Evolutionary conservation across 345 rosid species (phyloP), one percentile per base, ranked within the genome.

Genomic region (Punica granatum): DNA sequence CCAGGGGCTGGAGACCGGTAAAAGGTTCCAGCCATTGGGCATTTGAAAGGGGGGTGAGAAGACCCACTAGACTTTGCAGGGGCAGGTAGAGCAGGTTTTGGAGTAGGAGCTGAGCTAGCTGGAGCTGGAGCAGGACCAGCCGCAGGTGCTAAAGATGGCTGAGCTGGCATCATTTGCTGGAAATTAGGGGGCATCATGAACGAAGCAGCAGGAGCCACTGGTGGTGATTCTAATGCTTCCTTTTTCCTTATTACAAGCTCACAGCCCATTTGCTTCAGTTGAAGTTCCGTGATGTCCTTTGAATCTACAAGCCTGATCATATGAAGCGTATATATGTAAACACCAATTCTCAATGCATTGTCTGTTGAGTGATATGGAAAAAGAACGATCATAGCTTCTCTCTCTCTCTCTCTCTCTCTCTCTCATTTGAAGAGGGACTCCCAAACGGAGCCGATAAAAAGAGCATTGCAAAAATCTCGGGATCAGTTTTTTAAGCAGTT

Each of bases 11-110:
- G 85, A 77, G 84, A 76, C 48, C 88, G 77, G 67, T 94, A 94
- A 67, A 94, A 94, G 70, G 97, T 94, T 71, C 99, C 99, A 67
- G 97, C 95, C 99, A 94, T 91, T 33, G 99, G 97, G 70, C 96
- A 86, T 60, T 86, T 88, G 26, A 94, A 79, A 7, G 92, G 74
- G 21, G 92, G 87, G 56, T 82, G 88, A 53, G 89, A 84, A 33
- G 89, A 75, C 54, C 73, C 35, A 21, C 67, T 64, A 4, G 86
- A 23, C 61, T 85, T 79, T 64, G 80, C 72, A 61, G 86, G 85
- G 30, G 86, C 67, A 16, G 82, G 83, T 16, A 73, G 23, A 21
- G 84, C 76, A 19, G 81, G 83, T 1, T 69, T 69, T 48, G 81
- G 49, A 33, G 85, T 61, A 54, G 79, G 69, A 58, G 80, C 60